Conservation (phyloP, 2,329 filamentous ascomycete genomes). For the Plenodomus tracheiphilus region DNA sequence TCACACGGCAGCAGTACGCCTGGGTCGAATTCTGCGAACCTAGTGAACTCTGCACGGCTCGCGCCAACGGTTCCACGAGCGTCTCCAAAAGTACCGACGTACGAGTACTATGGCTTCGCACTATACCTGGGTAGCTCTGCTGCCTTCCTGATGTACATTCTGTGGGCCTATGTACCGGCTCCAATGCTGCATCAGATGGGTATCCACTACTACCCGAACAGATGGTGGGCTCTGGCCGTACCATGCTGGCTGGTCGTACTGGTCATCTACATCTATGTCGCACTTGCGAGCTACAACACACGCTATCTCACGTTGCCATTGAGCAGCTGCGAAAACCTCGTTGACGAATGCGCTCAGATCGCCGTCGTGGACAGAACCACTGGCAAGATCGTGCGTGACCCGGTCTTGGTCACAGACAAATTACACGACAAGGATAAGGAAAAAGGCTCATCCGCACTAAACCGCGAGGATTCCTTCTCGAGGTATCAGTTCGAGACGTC, state of each 20-base stretch:
- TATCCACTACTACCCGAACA: constrained; percentile 94
- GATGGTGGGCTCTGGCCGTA: constrained; percentile 95
- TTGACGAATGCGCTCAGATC: constrained; percentile 86
- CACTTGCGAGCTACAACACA: constrained; percentile 87
- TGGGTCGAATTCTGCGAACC: constrained; percentile 58
- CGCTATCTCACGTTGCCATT: constrained; percentile 84
- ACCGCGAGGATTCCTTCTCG: constrained; percentile 34
- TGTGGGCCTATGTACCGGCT: constrained; percentile 90
- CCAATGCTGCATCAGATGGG: constrained; percentile 91
- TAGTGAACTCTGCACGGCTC: constrained; percentile 61
- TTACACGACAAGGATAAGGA: constrained; percentile 35
- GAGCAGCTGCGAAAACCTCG: constrained; percentile 80
- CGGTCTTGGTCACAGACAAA: constrained; percentile 25
- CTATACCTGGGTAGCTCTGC: constrained; percentile 88
- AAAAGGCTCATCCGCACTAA: constrained; percentile 47
- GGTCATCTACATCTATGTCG: constrained; percentile 91
- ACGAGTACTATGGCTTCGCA: constrained; percentile 99
- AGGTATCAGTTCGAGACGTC: constrained; percentile 44
- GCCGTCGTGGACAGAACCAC: constrained; percentile 74
- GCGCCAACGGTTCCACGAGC: constrained; percentile 75
- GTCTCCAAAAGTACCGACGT: constrained; percentile 93
- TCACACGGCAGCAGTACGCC: constrained; percentile 32
- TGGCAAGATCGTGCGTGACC: constrained; percentile 57
- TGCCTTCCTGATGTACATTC: constrained; percentile 71
- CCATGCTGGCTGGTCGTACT: constrained; percentile 88